Base-by-base conservation (phyloP, 108 stramenopile genomes). In the Cyclostephanos invisitatus region DNA sequence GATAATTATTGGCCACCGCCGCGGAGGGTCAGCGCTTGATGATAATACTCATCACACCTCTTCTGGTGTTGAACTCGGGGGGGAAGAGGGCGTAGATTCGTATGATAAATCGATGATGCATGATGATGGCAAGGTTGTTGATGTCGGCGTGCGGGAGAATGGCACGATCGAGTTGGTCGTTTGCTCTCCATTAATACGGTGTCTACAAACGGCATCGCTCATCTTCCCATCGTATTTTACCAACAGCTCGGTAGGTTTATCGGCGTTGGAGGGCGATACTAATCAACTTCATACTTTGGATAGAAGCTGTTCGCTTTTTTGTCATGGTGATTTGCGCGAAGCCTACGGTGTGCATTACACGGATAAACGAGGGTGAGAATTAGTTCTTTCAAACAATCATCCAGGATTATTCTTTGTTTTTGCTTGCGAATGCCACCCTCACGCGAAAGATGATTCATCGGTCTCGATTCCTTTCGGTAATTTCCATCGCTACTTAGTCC, bases 321-420 rank as follows among this genome's bases (percentile, higher is more conserved):
- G 85, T 62, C 81, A 84, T 15, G 91, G 87, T 58, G 68, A 75
- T 57, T 74, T 86, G 36, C 80, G 91, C 27, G 91, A 93, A 70
- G 91, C 91, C 11, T 87, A 46, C 77, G 91, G 91, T 44, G 83
- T 78, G 77, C 83, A 90, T 73, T 90, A 90, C 75, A 76, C 91
- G 62, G 85, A 60, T 10, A 79, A 65, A 59, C 84, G 53, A 66
- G 77, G 83, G 87, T 86, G 70, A 49, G 79, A 62, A 21, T 5
- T 15, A 64, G 32, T 44, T 66, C 3, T 49, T 36, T 32, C 32
- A 32, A 32, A 2, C 4, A 65, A 32, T 58, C 54, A 9, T 35
- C 20, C n/a, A 35, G 62, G 42, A 48, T 20, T 2, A 32, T 57
- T 47, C 50, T 17, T 42, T 25, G 37, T 15, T 3, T 7, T 29